Evolutionary conservation across 1,284 basidiomycete genomes (phyloP).

Genomic region (Irpex sp.): DNA sequence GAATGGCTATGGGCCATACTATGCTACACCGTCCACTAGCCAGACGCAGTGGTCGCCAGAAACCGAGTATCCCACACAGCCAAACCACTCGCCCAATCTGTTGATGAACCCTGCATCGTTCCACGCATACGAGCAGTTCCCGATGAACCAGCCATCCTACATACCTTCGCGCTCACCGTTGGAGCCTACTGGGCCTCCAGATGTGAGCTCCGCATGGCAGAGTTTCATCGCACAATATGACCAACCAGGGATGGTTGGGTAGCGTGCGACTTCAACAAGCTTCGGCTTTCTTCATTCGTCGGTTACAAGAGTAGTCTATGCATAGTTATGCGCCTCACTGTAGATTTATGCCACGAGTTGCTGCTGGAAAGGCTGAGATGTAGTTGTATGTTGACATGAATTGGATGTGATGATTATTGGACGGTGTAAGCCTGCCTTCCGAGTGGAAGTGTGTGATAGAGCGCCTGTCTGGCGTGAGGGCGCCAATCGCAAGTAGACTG

Average conservation of each 20-base stretch:
- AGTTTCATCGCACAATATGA: conserved; percentile 24
- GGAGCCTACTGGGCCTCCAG: conserved; percentile 19
- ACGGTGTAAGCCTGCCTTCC: not conserved
- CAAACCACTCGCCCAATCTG: conserved; percentile 2
- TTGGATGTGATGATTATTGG: not conserved
- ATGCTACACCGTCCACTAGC: not conserved
- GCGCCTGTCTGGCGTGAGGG: not conserved
- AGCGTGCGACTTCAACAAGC: not conserved
- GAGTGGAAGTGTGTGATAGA: not conserved
- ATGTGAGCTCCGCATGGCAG: conserved; percentile 27
- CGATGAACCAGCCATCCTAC: conserved; percentile 10
- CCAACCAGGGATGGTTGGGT: conserved; percentile 10
- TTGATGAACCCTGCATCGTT: conserved; percentile 9
- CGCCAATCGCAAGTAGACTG: not conserved
- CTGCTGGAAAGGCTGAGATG: too few relatives aligned
- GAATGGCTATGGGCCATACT: conserved; percentile 9
- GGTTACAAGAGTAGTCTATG: too few relatives aligned
- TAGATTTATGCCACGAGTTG: too few relatives aligned
- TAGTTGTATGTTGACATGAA: too few relatives aligned
- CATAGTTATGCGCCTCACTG: too few relatives aligned
- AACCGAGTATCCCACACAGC: conserved; percentile 8
- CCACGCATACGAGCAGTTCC: conserved; percentile 10
- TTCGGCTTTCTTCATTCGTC: not conserved
- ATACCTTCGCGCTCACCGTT: conserved; percentile 19
- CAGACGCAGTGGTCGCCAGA: conserved; percentile 12